These are phyloP conservation scores for Vitis amurensis DNA, from an alignment of 164 flowering plant genomes.

Conservation along the genomic window DNA sequence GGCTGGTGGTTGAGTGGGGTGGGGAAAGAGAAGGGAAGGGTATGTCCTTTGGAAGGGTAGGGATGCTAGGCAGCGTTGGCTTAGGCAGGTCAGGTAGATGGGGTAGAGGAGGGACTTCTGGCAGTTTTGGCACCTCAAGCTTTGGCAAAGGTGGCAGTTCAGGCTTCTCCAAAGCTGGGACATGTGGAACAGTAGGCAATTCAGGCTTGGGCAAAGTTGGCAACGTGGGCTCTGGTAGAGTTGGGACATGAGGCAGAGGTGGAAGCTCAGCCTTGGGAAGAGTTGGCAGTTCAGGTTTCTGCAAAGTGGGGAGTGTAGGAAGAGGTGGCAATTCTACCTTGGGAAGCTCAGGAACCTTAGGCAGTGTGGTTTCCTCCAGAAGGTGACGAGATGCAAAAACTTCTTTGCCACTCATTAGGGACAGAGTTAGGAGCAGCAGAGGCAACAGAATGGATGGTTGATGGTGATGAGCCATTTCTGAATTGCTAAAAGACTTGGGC, in stretches of 20 bases:
- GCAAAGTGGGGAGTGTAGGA: neutral
- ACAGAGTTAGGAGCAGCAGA: neutral
- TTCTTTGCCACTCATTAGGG: neutral
- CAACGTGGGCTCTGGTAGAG: neutral
- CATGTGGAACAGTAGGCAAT: too few species aligned
- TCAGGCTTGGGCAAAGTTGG: neutral
- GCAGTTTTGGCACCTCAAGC: neutral
- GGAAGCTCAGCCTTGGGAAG: neutral
- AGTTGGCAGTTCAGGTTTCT: slow-evolving; percentile 6
- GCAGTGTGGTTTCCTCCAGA: slow-evolving; percentile 1
- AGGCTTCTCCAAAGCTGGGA: too few species aligned
- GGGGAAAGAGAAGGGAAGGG: too few species aligned
- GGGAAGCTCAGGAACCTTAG: slow-evolving; percentile 3
- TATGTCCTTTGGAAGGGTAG: too few species aligned
- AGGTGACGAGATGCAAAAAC: slow-evolving; percentile 10
- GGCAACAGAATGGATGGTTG: neutral
- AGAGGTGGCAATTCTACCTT: slow-evolving; percentile 1
- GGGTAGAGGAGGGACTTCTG: neutral
- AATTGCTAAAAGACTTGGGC: too few species aligned
- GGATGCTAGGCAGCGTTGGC: too few species aligned
- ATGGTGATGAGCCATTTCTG: too few species aligned
- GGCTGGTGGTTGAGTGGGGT: too few species aligned
- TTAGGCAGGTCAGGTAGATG: too few species aligned
- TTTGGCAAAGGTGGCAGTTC: neutral
- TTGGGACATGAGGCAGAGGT: neutral